These are phyloP conservation scores for Mycena citricolor DNA, from an alignment of 1,284 basidiomycete species.

Conservation along the genomic window DNA sequence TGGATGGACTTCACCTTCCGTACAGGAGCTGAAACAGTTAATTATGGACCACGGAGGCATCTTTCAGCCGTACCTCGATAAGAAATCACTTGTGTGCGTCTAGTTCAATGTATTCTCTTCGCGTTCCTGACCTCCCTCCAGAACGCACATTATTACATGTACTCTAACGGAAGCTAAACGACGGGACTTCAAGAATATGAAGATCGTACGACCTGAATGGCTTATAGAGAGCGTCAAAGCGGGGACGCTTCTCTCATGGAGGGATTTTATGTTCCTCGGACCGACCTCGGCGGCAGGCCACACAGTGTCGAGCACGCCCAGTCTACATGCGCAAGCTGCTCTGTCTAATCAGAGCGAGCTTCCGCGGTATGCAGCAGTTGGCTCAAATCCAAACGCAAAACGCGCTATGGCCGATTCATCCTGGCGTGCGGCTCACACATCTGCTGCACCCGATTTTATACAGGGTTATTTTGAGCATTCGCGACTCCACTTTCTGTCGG, in stretches of 20 bases:
- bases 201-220: constrained; percentile 88
- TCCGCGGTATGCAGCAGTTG: constrained; percentile 62
- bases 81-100: constrained; percentile 71
- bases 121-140: background rate
- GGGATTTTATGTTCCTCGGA: constrained; percentile 54
- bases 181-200: constrained; percentile 85
- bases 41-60: constrained; percentile 83
- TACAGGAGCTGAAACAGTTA: constrained; percentile 80
- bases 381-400: constrained; percentile 70
- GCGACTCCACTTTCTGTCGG: constrained; percentile 87
- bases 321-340: too few relatives aligned
- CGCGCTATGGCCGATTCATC: constrained; percentile 76
- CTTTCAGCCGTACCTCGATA: constrained; percentile 83
- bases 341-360: constrained; percentile 29
- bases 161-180: constrained; percentile 89
- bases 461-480: constrained; percentile 91
- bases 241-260: constrained; percentile 77
- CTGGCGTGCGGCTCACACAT: constrained; percentile 88
- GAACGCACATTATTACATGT: constrained; percentile 60
- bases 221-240: constrained; percentile 72
- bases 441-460: constrained; percentile 84
- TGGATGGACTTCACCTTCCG: constrained; percentile 86
- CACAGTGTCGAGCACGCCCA: too few relatives aligned
- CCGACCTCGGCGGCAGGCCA: background rate
- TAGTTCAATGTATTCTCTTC: constrained; percentile 5